Conservation (phyloP, 129 eudicot species). For the Saussurea involucrata region DNA sequence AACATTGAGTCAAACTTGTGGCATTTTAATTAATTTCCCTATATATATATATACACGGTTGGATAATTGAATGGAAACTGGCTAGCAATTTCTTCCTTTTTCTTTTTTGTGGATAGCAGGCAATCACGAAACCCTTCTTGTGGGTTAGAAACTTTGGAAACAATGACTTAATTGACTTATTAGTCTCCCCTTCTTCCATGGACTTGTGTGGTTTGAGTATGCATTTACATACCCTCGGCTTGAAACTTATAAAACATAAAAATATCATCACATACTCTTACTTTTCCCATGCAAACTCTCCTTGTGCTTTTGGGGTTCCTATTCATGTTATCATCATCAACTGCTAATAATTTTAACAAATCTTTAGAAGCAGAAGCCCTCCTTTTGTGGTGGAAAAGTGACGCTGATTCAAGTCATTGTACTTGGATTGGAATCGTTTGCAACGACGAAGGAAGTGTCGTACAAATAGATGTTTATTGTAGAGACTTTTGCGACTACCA, state of each 20-base stretch:
- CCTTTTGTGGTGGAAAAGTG: neutral
- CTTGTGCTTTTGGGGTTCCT: neutral
- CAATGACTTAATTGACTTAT: neutral
- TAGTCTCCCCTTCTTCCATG: neutral
- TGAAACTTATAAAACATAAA: neutral
- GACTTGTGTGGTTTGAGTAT: too few species aligned
- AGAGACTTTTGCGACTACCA: neutral
- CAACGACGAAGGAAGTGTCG: constrained; percentile 14
- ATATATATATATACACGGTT: too few species aligned
- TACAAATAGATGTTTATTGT: neutral
- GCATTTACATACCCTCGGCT: too few species aligned
- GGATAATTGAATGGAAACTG: too few species aligned
- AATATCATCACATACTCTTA: neutral
- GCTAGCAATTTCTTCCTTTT: too few species aligned
- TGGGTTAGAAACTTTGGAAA: neutral
- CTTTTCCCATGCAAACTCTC: too few species aligned
- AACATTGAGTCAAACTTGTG: too few species aligned
- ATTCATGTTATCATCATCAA: neutral
- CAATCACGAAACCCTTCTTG: too few species aligned
- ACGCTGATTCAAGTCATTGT: neutral
- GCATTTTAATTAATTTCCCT: too few species aligned
- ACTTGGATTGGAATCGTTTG: constrained; percentile 4
- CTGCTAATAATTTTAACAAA: neutral
- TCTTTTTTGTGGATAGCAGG: too few species aligned
- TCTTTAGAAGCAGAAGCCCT: neutral